Percentiles rank a stretch among this genome's conserved stretches.
Conservation (phyloP, 169 alveolate species). For the Theileria equi region DNA sequence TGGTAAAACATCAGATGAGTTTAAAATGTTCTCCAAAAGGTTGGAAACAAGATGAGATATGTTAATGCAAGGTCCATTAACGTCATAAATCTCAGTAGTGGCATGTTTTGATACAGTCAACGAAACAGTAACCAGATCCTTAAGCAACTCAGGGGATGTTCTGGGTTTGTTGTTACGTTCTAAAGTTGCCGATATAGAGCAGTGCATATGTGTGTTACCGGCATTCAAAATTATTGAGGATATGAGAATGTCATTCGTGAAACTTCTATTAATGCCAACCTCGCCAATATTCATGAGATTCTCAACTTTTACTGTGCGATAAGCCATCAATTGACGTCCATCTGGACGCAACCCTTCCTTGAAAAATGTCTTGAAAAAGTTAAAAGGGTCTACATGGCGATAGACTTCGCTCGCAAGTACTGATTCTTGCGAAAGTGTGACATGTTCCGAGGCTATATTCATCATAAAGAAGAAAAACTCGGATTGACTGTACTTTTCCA, state of each 20-base stretch:
- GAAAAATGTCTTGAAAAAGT: slow-evolving; percentile 25
- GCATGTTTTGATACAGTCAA: slow-evolving; percentile 50
- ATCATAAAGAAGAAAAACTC: no score
- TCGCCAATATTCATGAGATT: not conserved
- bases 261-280: not conserved
- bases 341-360: slow-evolving; percentile 48
- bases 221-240: slow-evolving; percentile 23
- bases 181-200: slow-evolving; percentile 32
- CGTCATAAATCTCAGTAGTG: slow-evolving; percentile 42
- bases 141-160: not conserved
- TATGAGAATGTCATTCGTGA: not conserved
- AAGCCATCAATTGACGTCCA: slow-evolving; percentile 50
- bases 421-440: slow-evolving; percentile 14
- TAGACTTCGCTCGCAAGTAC: slow-evolving; percentile 45
- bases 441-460: no score
- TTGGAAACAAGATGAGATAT: slow-evolving; percentile 26
- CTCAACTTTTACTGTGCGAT: slow-evolving; percentile 38
- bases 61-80: slow-evolving; percentile 52
- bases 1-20: slow-evolving; percentile 32
- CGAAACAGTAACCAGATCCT: slow-evolving; percentile 4
- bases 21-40: slow-evolving; percentile 27
- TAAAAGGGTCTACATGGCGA: slow-evolving; percentile 47
- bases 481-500: no score
- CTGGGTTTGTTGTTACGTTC: not conserved
- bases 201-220: slow-evolving; percentile 51